Conservation (phyloP, 2,329 filamentous ascomycete species). For the Xylaria sp. region DNA sequence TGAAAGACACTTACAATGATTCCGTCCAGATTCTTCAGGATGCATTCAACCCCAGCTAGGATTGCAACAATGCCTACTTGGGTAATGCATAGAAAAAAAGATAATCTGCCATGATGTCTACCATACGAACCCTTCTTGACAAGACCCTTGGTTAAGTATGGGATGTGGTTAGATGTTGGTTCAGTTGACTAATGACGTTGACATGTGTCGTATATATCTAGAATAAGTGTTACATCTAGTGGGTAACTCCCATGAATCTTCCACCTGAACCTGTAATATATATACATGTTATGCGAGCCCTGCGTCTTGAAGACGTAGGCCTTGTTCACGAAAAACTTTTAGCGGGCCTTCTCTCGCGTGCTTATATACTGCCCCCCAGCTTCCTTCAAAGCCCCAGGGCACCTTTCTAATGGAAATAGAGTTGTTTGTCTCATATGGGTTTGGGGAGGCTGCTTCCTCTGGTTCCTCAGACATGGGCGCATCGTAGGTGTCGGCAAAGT, state of each 20-base stretch:
- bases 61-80: neutral
- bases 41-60: neutral
- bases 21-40: neutral
- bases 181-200: constrained; percentile 13
- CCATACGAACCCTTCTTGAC: neutral
- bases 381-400: neutral
- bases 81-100: too few relatives aligned
- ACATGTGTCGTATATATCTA: constrained; percentile 21
- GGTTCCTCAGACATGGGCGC: neutral
- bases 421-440: neutral
- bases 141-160: constrained; percentile 7
- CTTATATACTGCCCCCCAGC: neutral
- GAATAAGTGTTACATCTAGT: neutral
- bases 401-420: neutral
- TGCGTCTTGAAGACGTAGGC: neutral
- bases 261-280: neutral
- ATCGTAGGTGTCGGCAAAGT: neutral
- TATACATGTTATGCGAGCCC: constrained; percentile 11
- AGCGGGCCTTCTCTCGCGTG: neutral
- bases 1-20: neutral
- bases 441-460: neutral
- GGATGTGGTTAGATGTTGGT: constrained; percentile 1
- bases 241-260: neutral
- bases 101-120: neutral
- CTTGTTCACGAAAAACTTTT: constrained; percentile 2